These are phyloP conservation scores for Orbilia blumenaviensis DNA, from an alignment of 2,329 filamentous ascomycete genomes.

Conservation along the genomic window DNA sequence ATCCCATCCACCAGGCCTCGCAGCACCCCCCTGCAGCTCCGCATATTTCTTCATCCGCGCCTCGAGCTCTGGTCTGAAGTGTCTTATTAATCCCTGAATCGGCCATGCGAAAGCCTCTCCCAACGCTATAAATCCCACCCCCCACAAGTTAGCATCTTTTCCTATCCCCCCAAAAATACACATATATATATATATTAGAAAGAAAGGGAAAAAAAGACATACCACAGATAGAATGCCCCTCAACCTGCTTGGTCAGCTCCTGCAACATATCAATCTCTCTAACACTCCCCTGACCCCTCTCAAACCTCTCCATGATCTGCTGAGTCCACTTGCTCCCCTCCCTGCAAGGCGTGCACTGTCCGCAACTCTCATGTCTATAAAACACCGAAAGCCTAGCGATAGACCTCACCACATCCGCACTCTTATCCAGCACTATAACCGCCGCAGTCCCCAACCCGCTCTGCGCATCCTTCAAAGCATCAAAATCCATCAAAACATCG, in stretches of 20 bases:
- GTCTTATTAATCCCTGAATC: conserved; percentile 95
- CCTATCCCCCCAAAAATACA: too few relatives aligned
- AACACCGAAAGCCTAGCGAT: conserved; percentile 94
- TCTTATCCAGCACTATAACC: conserved; percentile 99
- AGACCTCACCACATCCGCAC: conserved; percentile 90
- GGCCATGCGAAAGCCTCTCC: conserved; percentile 99
- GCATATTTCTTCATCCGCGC: conserved; percentile 85
- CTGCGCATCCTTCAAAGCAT: conserved; percentile 96
- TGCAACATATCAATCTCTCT: conserved; percentile 99
- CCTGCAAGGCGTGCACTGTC: conserved; percentile 98
- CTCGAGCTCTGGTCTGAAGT: conserved; percentile 96
- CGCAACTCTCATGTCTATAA: conserved; percentile 98
- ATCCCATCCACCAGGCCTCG: conserved; percentile 87
- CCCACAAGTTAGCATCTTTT: conserved; percentile 58
- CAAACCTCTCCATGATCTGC: conserved; percentile 97
- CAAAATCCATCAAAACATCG: conserved; percentile 98
- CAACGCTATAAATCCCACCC: conserved; percentile 74
- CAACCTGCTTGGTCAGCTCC: conserved; percentile 98
- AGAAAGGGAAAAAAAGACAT: conserved; percentile 60
- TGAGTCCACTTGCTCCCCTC: conserved; percentile 99
- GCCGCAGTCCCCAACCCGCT: conserved; percentile 96
- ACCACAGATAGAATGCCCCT: conserved; percentile 98
- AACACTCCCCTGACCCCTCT: conserved; percentile 85
- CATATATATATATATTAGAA: background rate
- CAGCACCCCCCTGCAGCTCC: conserved; percentile 74